Evolutionary conservation across 2,329 filamentous ascomycete genomes (phyloP).

Genomic region (Colletotrichum falcatum): DNA sequence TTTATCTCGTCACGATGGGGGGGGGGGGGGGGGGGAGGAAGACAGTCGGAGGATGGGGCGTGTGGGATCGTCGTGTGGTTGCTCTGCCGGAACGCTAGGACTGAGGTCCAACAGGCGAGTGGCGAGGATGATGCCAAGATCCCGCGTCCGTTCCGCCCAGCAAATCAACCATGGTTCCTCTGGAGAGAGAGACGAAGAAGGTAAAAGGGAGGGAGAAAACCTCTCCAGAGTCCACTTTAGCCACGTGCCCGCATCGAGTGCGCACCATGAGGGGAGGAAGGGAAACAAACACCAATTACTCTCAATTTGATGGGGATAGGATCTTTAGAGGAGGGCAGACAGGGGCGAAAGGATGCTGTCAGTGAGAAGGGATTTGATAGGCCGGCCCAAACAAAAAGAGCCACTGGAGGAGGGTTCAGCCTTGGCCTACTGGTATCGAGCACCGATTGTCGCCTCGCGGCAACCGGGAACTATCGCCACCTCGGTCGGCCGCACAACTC

Average conservation of each 20-base stretch:
- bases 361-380: conserved; percentile 18
- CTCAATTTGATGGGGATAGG: neutral
- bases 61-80: neutral
- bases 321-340: neutral
- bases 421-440: conserved; percentile 8
- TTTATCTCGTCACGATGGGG: neutral
- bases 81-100: neutral
- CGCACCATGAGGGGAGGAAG: neutral
- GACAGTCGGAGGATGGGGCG: neutral
- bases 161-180: neutral
- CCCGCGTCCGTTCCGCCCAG: neutral
- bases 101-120: neutral
- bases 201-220: neutral
- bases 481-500: neutral
- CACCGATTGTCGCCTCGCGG: conserved; percentile 8
- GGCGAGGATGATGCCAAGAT: conserved; percentile 2
- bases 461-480: conserved; percentile 22
- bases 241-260: neutral
- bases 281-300: neutral
- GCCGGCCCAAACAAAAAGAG: conserved; percentile 1
- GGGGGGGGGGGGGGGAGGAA: neutral
- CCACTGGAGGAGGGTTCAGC: conserved; percentile 12
- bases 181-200: neutral
- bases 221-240: neutral
- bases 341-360: conserved; percentile 10